Conservation (phyloP, 805 yeast genomes). For the Zygoascus tannicola region DNA sequence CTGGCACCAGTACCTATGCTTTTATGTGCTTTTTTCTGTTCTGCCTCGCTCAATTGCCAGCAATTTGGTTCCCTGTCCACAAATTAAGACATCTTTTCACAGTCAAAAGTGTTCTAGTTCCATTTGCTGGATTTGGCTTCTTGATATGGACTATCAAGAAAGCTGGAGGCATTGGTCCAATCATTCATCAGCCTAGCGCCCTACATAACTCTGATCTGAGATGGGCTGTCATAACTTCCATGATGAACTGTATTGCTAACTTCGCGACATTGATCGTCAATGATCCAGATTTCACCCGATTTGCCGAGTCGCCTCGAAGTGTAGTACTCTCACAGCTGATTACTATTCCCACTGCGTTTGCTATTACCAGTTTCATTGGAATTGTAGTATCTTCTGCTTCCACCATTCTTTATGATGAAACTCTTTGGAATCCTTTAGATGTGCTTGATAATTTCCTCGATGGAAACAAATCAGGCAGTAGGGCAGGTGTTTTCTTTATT, state of each 20-base stretch:
- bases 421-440: conserved; percentile 80
- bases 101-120: conserved; percentile 66
- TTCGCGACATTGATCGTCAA: conserved; percentile 83
- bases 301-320: conserved; percentile 49
- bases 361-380: conserved; percentile 76
- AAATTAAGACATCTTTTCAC: conserved; percentile 76
- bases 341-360: conserved; percentile 68
- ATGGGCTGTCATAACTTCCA: conserved; percentile 75
- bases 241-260: conserved; percentile 75
- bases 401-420: conserved; percentile 51
- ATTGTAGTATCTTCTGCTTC: conserved; percentile 78
- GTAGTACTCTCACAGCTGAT: conserved; percentile 49
- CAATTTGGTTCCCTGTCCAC: conserved; percentile 75
- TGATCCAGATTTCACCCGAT: conserved; percentile 84
- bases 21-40: conserved; percentile 72
- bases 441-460: conserved; percentile 58
- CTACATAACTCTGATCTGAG: conserved; percentile 54
- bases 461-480: conserved; percentile 36
- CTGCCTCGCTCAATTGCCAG: conserved; percentile 74
- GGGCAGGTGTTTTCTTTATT: conserved; percentile 75
- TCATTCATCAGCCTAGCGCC: conserved; percentile 45
- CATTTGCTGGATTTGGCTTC: conserved; percentile 76
- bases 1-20: conserved; percentile 61
- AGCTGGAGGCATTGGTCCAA: conserved; percentile 72
- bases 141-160: conserved; percentile 76